Evolutionary conservation across 202 grass and related monocot species (phyloP).

Genomic region (Carex arenaria): DNA sequence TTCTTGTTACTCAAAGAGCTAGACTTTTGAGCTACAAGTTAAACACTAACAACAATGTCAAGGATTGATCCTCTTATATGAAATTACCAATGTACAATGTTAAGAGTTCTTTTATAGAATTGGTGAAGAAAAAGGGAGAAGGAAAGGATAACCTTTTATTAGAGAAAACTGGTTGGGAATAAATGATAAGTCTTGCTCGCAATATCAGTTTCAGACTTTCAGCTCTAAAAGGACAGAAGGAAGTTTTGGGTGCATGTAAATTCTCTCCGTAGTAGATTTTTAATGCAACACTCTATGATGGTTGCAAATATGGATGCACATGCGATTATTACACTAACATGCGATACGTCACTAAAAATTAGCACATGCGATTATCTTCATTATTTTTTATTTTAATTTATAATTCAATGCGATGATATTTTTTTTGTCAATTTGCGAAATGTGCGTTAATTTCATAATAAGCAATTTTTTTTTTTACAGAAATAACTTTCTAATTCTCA

Average conservation of each 20-base stretch:
- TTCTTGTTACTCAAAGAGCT: neutral
- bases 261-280: neutral
- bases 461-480: too few species aligned
- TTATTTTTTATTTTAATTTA: too few species aligned
- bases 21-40: neutral
- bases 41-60: neutral
- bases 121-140: conserved; percentile 20
- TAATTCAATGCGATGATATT: too few species aligned
- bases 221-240: neutral
- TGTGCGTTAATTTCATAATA: too few species aligned
- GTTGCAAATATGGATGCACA: neutral
- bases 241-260: neutral
- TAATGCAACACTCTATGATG: neutral
- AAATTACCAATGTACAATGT: neutral
- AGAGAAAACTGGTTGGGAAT: conserved; percentile 9
- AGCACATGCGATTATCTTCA: too few species aligned
- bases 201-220: neutral
- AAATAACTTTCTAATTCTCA: too few species aligned
- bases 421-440: too few species aligned
- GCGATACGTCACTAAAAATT: too few species aligned
- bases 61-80: conserved; percentile 17
- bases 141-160: conserved; percentile 52
- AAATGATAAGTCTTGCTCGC: neutral
- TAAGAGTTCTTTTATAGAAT: neutral
- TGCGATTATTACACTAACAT: neutral